Base-by-base conservation (phyloP, 2,329 filamentous ascomycete species). In the Akanthomyces muscarius region DNA sequence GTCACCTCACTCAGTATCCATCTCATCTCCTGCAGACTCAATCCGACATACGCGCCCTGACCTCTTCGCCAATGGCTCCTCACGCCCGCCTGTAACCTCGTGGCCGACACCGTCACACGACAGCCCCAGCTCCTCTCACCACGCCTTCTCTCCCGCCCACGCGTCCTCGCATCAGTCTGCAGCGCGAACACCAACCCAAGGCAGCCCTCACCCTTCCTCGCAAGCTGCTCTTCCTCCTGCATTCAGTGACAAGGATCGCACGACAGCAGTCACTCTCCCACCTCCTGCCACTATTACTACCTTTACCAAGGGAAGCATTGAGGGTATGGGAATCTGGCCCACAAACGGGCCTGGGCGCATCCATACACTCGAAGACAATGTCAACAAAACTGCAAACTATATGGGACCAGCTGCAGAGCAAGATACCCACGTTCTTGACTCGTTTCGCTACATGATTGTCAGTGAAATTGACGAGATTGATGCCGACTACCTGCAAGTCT, bases 351-450 rank as follows among this genome's bases (percentile, higher is more conserved):
- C 63, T 4, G 59, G 54, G 36, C 65, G 67, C 23, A 66, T 71
- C 3, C 70, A 75, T 23, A 76, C 76, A 0, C 71, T 81, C 8
- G 79, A 81, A 63, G 78, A 81, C 63, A 75, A 74, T 16, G 68
- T 71, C 21, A 73, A 75, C 60, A 68, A 72, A 21, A 80, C 79
- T 1, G 76, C 79, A 14, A 79, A 81, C 66, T 78, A 72, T 14
- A 76, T 81, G 70, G 80, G 79, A 0, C 71, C 76, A 16, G 73
- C 77, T 2, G 76, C 74, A 11, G 79, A 82, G 68, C 80, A 82
- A 65, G 80, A 81, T 61, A 74, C 78, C 1, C 74, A 79, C 65
- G 72, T 81, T 10, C 71, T 82, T 5, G 76, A 77, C 44, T 79
- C 78, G 13, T 81, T 82, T 61, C 72, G 79, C 21, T 81, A 79